A percentile compares a stretch with the other conserved stretches of the same genome.
Evolutionary conservation across 257 asterid genomes (phyloP).

Genomic region (Fraxinus quadrangulata): DNA sequence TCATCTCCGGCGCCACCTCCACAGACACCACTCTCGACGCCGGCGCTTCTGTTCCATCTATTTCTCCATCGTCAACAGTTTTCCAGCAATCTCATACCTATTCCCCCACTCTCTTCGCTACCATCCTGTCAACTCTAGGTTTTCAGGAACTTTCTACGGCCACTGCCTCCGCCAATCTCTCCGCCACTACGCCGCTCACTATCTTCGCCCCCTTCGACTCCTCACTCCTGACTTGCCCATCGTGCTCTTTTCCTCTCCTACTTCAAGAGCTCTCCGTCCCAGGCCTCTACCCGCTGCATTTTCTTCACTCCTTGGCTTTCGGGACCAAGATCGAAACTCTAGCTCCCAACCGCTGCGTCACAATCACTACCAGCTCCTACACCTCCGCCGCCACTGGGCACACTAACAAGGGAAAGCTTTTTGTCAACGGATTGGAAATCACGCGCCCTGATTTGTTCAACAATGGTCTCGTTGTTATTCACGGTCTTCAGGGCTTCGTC

Average conservation of each 20-base stretch:
- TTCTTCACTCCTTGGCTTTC: constrained; percentile 64
- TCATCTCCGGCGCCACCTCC: constrained; percentile 44
- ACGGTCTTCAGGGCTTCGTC: constrained; percentile 65
- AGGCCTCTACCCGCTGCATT: constrained; percentile 63
- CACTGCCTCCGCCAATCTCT: constrained; percentile 52
- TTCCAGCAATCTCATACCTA: constrained; percentile 37
- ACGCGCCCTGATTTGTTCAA: constrained; percentile 65
- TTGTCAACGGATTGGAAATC: constrained; percentile 64
- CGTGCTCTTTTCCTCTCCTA: constrained; percentile 65
- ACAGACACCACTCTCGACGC: constrained; percentile 9
- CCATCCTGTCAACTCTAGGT: constrained; percentile 75
- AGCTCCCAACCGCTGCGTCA: constrained; percentile 69
- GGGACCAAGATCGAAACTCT: constrained; percentile 82
- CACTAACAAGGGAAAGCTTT: constrained; percentile 40
- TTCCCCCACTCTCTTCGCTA: constrained; percentile 55
- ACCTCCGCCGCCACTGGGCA: constrained; percentile 18
- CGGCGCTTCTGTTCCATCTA: constrained; percentile 34
- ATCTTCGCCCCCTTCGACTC: constrained; percentile 80
- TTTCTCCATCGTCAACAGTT: constrained; percentile 40
- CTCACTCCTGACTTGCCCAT: constrained; percentile 71
- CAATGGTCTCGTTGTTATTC: constrained; percentile 63
- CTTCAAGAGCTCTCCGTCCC: constrained; percentile 82
- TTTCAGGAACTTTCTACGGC: constrained; percentile 74
- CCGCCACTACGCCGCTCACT: constrained; percentile 70
- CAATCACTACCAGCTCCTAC: constrained; percentile 45